Evolutionary conservation across 345 rosid genomes (phyloP).

Genomic region (Erucastrum elatum): DNA sequence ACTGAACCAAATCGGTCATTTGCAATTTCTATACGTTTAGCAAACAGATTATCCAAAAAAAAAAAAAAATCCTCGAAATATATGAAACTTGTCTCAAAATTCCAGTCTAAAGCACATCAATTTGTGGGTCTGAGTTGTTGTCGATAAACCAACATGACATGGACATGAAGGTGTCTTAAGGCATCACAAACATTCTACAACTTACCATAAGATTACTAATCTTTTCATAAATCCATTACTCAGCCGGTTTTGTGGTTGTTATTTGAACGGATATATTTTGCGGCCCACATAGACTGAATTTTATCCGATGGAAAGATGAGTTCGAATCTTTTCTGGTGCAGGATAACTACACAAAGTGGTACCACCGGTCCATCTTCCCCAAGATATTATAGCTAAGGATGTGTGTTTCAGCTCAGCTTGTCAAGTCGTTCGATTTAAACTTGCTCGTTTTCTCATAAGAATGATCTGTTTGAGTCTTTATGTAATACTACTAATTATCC

Average conservation of each 20-base stretch:
- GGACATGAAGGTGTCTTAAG: background rate
- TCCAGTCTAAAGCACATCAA: background rate
- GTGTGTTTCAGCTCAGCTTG: background rate
- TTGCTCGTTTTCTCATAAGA: background rate
- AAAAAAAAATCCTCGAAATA: background rate
- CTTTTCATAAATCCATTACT: constrained; percentile 9
- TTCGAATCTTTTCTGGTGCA: constrained; percentile 29
- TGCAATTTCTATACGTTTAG: background rate
- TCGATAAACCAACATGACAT: constrained; percentile 16
- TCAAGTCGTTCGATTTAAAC: background rate
- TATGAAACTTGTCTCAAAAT: constrained; percentile 13
- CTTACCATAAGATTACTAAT: constrained; percentile 13
- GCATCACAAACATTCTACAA: constrained; percentile 22
- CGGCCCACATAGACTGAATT: constrained; percentile 1
- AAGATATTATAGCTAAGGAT: constrained; percentile 1
- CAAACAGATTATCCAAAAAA: background rate
- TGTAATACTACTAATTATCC: background rate
- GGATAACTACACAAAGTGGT: constrained; percentile 25
- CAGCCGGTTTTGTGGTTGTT: background rate
- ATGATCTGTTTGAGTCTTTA: background rate
- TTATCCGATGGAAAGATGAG: constrained; percentile 30
- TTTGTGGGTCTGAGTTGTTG: constrained; percentile 30
- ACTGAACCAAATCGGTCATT: background rate
- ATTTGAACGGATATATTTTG: constrained; percentile 1
- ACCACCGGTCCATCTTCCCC: constrained; percentile 25